These are phyloP conservation scores for Penicillium sp. DNA, from an alignment of 2,329 filamentous ascomycete species.

Conservation along the genomic window DNA sequence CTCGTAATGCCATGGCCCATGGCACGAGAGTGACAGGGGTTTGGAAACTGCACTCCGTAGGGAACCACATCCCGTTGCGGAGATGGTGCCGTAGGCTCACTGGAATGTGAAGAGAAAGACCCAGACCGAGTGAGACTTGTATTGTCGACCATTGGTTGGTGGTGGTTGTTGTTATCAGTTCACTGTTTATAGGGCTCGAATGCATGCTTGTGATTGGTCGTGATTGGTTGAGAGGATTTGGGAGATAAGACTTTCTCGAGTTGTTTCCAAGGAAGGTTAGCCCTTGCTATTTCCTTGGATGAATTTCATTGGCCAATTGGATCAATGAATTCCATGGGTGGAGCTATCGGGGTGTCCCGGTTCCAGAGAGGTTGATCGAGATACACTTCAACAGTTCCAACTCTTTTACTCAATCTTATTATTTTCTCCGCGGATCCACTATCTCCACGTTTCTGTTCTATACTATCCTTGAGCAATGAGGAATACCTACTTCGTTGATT, in stretches of 20 bases:
- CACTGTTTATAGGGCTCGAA: neutral
- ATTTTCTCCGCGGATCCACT: constrained; percentile 1
- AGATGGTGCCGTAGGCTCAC: neutral
- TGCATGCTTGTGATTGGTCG: constrained; percentile 4
- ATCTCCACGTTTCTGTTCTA: neutral
- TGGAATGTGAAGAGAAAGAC: neutral
- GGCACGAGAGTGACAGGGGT: neutral
- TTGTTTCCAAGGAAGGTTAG: neutral
- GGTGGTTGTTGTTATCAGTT: constrained; percentile 8
- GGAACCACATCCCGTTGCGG: neutral
- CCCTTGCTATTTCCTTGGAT: neutral
- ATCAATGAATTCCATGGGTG: neutral
- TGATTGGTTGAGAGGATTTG: constrained; percentile 7
- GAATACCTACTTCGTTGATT: no score
- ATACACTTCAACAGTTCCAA: neutral
- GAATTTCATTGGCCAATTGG: neutral
- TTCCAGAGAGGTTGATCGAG: neutral
- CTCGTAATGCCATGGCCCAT: constrained; percentile 17
- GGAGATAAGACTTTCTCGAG: constrained; percentile 5
- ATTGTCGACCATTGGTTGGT: neutral
- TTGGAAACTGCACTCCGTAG: neutral
- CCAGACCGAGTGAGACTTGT: neutral
- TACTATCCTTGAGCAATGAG: neutral
- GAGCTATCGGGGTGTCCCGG: constrained; percentile 2
- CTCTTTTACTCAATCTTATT: constrained; percentile 3